phyloP scores from a whole-genome alignment of 2,329 filamentous ascomycete genomes.

The Pseudogymnoascus sp. region DNA sequence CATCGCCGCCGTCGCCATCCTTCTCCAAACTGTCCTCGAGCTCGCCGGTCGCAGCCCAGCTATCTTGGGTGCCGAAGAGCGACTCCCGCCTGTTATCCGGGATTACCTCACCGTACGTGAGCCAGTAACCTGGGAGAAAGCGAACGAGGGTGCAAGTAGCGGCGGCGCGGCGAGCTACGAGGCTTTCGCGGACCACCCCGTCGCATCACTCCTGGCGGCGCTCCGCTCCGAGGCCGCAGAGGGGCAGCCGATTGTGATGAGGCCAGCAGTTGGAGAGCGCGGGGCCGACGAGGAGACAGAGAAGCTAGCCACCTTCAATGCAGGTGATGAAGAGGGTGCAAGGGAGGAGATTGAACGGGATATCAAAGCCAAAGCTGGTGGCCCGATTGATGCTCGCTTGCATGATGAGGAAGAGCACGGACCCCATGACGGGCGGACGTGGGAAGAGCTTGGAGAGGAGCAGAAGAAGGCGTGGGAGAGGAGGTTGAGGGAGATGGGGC shows the following conservation, averaged over 20 bases:
- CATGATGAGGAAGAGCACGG: slow-evolving; percentile 22
- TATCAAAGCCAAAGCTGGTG: background rate
- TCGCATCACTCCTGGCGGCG: slow-evolving; percentile 4
- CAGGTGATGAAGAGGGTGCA: slow-evolving; percentile 12
- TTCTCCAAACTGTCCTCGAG: slow-evolving; percentile 27
- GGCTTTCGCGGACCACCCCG: background rate
- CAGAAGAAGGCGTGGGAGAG: slow-evolving; percentile 26
- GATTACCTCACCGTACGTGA: background rate
- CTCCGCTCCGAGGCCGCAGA: slow-evolving; percentile 4
- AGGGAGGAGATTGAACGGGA: slow-evolving; percentile 13
- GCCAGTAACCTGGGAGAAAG: background rate
- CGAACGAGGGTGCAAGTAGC: background rate
- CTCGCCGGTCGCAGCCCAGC: slow-evolving; percentile 22
- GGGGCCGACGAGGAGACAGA: slow-evolving; percentile 8
- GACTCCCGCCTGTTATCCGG: slow-evolving; percentile 12
- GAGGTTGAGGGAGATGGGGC: slow-evolving; percentile 26
- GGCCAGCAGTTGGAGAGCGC: background rate
- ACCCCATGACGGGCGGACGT: slow-evolving; percentile 22
- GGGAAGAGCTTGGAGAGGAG: slow-evolving; percentile 24
- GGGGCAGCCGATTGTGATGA: background rate
- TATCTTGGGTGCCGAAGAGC: slow-evolving; percentile 21
- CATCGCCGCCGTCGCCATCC: slow-evolving; percentile 19
- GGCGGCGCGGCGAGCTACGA: background rate
- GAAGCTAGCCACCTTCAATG: slow-evolving; percentile 10
- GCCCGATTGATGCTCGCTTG: slow-evolving; percentile 18